phyloP scores from a whole-genome alignment of 2,329 filamentous ascomycete species.

The Exophiala sp. region DNA sequence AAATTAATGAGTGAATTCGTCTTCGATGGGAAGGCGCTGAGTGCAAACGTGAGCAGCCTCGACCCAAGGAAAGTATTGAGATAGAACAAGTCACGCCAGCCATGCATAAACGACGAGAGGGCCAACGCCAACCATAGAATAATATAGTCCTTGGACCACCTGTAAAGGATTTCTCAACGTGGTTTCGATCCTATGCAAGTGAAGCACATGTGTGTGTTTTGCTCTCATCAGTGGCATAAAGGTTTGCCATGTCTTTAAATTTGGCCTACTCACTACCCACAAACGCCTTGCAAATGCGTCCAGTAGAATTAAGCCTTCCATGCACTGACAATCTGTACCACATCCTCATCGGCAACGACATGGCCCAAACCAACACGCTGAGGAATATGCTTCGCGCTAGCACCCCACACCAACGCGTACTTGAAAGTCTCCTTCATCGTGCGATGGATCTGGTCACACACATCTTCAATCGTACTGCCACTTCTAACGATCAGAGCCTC shows the following conservation, averaged over 20 bases:
- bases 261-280: no score
- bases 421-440: conserved; percentile 98
- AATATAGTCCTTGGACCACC: neutral
- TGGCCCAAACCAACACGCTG: conserved; percentile 86
- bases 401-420: conserved; percentile 96
- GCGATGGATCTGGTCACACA: conserved; percentile 91
- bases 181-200: no score
- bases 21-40: conserved; percentile 64
- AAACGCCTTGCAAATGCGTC: neutral
- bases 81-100: neutral
- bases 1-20: conserved; percentile 74
- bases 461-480: conserved; percentile 88
- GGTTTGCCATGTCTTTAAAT: no score
- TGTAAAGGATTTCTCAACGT: no score
- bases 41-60: conserved; percentile 59
- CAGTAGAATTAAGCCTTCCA: conserved; percentile 27
- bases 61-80: conserved; percentile 58
- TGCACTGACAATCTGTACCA: conserved; percentile 55
- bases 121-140: neutral
- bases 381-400: conserved; percentile 88
- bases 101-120: neutral
- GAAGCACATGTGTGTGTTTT: no score
- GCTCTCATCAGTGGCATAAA: no score
- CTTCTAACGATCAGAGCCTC: conserved; percentile 90
- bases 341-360: conserved; percentile 64